These are phyloP conservation scores for Nannizziopsis barbatae DNA, from an alignment of 2,329 filamentous ascomycete genomes.

Conservation along the genomic window DNA sequence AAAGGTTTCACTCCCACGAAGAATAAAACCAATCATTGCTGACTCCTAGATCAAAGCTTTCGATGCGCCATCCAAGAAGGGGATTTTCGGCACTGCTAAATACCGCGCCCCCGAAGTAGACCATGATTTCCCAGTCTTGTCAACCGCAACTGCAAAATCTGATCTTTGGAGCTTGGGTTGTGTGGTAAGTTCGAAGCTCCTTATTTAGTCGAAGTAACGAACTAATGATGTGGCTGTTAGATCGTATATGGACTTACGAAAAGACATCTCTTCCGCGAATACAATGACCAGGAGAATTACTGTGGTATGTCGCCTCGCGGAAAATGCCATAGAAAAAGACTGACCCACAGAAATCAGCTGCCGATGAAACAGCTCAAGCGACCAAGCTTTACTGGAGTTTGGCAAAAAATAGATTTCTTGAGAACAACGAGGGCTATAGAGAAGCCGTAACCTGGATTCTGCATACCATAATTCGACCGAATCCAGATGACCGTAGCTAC, in stretches of 20 bases:
- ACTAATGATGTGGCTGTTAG: neutral
- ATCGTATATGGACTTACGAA: conserved; percentile 1
- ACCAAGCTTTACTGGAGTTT: too few relatives aligned
- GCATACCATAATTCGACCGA: too few relatives aligned
- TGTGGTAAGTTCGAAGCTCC: conserved; percentile 1
- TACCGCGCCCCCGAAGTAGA: neutral
- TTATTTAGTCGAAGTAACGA: neutral
- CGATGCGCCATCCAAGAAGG: neutral
- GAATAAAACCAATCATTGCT: neutral
- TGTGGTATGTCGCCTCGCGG: neutral
- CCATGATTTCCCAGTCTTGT: neutral
- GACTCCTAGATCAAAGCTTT: conserved; percentile 1
- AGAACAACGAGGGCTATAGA: too few relatives aligned
- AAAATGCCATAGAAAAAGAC: too few relatives aligned
- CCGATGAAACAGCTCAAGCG: too few relatives aligned
- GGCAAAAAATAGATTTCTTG: too few relatives aligned
- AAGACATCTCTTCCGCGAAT: neutral
- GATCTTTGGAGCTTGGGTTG: conserved; percentile 12
- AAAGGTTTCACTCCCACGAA: conserved; percentile 3
- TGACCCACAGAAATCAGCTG: too few relatives aligned
- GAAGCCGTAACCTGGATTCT: too few relatives aligned
- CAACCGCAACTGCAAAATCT: neutral
- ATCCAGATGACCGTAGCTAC: too few relatives aligned
- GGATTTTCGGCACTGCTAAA: neutral
- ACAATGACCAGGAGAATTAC: neutral